Evolutionary conservation across 257 asterid species (phyloP), one percentile per base, ranked within the genome.

Genomic region (Solanum paucissectum): DNA sequence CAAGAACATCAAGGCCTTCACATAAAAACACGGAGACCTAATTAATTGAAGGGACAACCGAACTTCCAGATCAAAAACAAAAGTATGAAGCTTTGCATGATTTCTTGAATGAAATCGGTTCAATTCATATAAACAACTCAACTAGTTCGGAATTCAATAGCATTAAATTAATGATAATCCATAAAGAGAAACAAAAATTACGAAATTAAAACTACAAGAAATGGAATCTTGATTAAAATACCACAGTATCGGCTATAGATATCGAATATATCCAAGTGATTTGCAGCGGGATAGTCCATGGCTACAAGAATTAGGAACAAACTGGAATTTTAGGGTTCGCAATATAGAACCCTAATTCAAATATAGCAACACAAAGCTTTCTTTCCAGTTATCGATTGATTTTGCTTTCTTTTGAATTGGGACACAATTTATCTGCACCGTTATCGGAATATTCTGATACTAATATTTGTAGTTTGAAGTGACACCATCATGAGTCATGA

Each of bases 221-320:
- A 76, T 12, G 10, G 88, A 69, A 84, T 25, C 77, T 25, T 16
- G 29, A 20, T 29, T 36, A 46, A 58, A 20, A 85, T 96, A 96
- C 98, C 98, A 89, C 98, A 93, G 89, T 91, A 96, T 34, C 88
- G 98, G 72, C 92, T 40, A 71, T 95, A 96, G 89, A 94, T 92
- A 88, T 92, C 91, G 85, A 90, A 93, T 46, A 96, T 88, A 87
- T 95, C 96, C 85, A 91, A 89, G 84, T 93, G 81, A 86, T 29
- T 6, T 66, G 87, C 76, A 87, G 83, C 58, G 86, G 87, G 34
- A 73, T 72, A 90, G 23, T 93, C 96, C 99, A 96, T 95, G 89
- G 93, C 85, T 42, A 49, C 4, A 49, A 38, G 11, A 14, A 44
- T 10, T 20, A 74, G 32, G 52, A 74, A 74, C 5, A 27, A 10